Evolutionary conservation across 495 filamentous ascomycete genomes (phyloP).

Genomic region (Neurospora sp.): DNA sequence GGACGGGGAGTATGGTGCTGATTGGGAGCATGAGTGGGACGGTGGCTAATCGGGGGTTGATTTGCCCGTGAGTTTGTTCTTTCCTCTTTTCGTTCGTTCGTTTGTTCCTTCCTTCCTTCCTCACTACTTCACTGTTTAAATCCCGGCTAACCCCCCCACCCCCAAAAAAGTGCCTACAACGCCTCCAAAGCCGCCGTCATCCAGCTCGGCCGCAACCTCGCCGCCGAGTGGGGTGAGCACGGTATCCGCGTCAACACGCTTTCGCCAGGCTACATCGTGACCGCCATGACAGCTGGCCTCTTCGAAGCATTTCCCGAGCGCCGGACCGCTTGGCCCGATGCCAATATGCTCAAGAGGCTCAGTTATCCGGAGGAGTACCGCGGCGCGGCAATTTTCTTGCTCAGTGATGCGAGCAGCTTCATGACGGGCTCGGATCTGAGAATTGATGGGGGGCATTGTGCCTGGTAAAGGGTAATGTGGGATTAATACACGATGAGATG

Average conservation of each 20-base stretch:
- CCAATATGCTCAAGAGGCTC: conserved; percentile 81
- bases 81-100: background rate
- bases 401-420: conserved; percentile 78
- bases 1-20: conserved; percentile 56
- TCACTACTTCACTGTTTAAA: too few relatives aligned
- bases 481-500: background rate
- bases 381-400: conserved; percentile 70
- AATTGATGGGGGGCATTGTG: conserved; percentile 73
- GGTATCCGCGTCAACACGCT: conserved; percentile 93
- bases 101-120: background rate
- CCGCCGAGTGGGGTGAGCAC: conserved; percentile 73
- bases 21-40: conserved; percentile 75
- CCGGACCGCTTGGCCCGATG: conserved; percentile 64
- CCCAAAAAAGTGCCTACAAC: conserved; percentile 61
- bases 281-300: conserved; percentile 76
- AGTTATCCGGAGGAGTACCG: conserved; percentile 74
- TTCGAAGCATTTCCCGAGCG: conserved; percentile 70
- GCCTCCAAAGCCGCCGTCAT: conserved; percentile 81
- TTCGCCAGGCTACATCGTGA: conserved; percentile 90
- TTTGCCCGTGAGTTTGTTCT: conserved; percentile 30
- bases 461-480: conserved; percentile 46
- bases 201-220: conserved; percentile 79
- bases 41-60: conserved; percentile 56
- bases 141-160: background rate
- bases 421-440: conserved; percentile 76